These are phyloP conservation scores for Diplodia seriata DNA, from an alignment of 2,329 filamentous ascomycete genomes.

Conservation along the genomic window DNA sequence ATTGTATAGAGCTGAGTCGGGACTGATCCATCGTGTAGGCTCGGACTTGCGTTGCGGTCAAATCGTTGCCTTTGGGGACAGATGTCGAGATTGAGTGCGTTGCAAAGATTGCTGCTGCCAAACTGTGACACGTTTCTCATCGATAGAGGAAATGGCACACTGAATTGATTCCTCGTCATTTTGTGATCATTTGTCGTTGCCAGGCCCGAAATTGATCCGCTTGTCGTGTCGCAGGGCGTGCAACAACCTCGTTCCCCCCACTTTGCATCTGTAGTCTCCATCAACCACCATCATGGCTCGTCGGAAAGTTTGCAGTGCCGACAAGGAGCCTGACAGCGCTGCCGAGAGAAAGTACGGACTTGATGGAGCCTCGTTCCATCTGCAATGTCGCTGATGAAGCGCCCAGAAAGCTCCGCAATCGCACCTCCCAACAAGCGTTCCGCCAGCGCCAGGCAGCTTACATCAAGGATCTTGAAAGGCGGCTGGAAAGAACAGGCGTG, in stretches of 20 bases:
- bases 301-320: not conserved
- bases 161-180: too few species aligned
- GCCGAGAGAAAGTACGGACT: not conserved
- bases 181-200: too few species aligned
- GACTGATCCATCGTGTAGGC: too few species aligned
- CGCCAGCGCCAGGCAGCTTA: constrained; percentile 4
- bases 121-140: not conserved
- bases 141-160: too few species aligned
- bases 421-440: constrained; percentile 8
- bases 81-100: constrained; percentile 42
- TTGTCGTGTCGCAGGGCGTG: not conserved
- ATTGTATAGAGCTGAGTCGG: too few species aligned
- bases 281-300: not conserved
- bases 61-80: constrained; percentile 36
- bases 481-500: not conserved
- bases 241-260: not conserved
- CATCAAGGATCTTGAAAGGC: not conserved
- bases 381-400: not conserved
- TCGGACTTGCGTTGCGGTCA: constrained; percentile 35
- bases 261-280: too few species aligned
- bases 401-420: constrained; percentile 5
- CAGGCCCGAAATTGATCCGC: not conserved
- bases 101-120: constrained; percentile 22
- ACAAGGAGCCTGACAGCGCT: not conserved
- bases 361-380: too few species aligned